These are phyloP conservation scores for Vigna reflexopilosa DNA, from an alignment of 306 rosid species.

Conservation along the genomic window DNA sequence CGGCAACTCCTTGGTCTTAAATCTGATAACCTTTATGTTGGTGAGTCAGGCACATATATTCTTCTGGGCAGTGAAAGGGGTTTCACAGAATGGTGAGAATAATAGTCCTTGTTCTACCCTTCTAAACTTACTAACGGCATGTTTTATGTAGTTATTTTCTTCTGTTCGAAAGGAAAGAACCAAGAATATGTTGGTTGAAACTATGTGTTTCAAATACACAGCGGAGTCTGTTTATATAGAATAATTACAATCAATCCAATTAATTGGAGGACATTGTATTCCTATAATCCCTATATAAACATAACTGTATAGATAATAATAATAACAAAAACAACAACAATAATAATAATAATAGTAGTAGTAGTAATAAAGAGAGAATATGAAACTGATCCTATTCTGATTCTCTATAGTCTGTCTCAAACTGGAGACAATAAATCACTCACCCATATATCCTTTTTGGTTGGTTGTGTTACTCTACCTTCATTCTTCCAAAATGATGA, in stretches of 20 bases:
- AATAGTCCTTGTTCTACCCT: slow-evolving; percentile 11
- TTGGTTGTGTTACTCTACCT: background rate
- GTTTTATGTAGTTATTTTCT: slow-evolving; percentile 2
- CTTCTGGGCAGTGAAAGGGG: slow-evolving; percentile 88
- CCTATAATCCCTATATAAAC: too few relatives aligned
- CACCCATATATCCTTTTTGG: background rate
- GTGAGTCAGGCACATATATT: slow-evolving; percentile 70
- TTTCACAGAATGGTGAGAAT: slow-evolving; percentile 83
- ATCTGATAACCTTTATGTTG: slow-evolving; percentile 64
- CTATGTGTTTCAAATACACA: too few relatives aligned
- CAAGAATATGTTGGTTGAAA: too few relatives aligned
- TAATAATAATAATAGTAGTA: too few relatives aligned
- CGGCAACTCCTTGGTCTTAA: slow-evolving; percentile 95
- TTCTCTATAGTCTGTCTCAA: too few relatives aligned
- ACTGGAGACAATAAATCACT: background rate
- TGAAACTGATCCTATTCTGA: too few relatives aligned
- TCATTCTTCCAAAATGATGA: background rate
- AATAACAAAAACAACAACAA: too few relatives aligned
- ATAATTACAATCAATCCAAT: too few relatives aligned
- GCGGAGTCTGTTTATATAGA: too few relatives aligned
- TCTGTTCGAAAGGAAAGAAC: background rate
- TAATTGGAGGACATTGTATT: too few relatives aligned
- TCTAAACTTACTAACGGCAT: background rate
- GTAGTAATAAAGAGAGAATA: too few relatives aligned
- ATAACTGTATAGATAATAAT: too few relatives aligned